These are phyloP conservation scores for Epichloe festucae DNA, from an alignment of 2,329 filamentous ascomycete species.

Conservation along the genomic window DNA sequence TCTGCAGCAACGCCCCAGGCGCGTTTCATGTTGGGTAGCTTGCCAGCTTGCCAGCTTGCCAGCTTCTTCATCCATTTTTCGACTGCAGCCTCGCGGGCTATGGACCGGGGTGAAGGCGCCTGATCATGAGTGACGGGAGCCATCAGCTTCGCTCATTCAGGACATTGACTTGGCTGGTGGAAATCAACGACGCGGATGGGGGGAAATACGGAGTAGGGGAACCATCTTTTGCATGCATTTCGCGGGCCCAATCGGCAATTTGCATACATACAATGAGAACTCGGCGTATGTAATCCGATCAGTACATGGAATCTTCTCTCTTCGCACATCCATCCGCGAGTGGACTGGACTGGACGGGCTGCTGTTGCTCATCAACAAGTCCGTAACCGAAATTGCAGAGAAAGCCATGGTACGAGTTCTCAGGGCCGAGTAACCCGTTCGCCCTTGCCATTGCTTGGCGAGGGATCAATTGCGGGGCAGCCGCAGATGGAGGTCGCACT, in stretches of 20 bases:
- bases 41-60: slow-evolving; percentile 12
- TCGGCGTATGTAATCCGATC: background rate
- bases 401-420: background rate
- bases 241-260: too few relatives aligned
- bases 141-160: too few relatives aligned
- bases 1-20: slow-evolving; percentile 38
- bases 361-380: too few relatives aligned
- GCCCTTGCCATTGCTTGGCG: slow-evolving; percentile 2
- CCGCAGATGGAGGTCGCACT: slow-evolving; percentile 2
- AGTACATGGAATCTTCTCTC: background rate
- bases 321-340: too few relatives aligned
- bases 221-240: too few relatives aligned
- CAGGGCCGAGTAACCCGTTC: background rate
- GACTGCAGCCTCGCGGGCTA: background rate
- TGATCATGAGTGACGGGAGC: background rate
- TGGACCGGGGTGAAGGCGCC: background rate
- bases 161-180: too few relatives aligned
- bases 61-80: background rate
- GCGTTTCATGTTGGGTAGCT: slow-evolving; percentile 33
- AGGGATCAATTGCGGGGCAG: slow-evolving; percentile 1
- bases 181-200: too few relatives aligned
- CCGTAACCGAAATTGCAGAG: slow-evolving; percentile 2
- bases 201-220: too few relatives aligned
- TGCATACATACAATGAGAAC: background rate
- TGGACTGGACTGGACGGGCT: too few relatives aligned